These are phyloP conservation scores for Nematocida ausubeli DNA, from an alignment of 371 early-diverging fungal species.

Conservation along the genomic window DNA sequence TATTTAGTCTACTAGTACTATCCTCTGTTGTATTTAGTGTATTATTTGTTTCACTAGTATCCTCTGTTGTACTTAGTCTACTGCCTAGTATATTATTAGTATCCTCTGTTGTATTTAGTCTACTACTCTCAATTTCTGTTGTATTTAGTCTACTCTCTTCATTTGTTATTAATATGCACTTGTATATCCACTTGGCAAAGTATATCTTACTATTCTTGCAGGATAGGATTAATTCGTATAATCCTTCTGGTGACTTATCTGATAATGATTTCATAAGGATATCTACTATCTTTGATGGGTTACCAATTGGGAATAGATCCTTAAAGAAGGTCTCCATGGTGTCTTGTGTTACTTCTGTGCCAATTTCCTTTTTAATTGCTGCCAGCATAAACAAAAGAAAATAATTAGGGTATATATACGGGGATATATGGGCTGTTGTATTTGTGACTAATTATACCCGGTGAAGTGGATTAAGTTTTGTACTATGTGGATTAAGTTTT, in stretches of 20 bases:
- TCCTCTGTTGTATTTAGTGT: too few relatives aligned
- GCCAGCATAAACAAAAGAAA: slow-evolving; percentile 19
- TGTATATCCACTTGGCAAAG: slow-evolving; percentile 45
- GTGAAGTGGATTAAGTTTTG: too few relatives aligned
- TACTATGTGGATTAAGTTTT: too few relatives aligned
- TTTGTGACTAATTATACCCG: too few relatives aligned
- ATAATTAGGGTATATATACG: too few relatives aligned
- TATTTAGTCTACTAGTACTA: too few relatives aligned
- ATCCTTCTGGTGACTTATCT: background rate
- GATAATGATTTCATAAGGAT: background rate
- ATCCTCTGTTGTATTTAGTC: too few relatives aligned
- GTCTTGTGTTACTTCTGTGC: background rate
- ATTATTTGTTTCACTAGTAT: too few relatives aligned
- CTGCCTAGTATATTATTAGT: too few relatives aligned
- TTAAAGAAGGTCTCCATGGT: slow-evolving; percentile 5
- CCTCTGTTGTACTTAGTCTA: too few relatives aligned
- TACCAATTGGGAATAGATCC: slow-evolving; percentile 31
- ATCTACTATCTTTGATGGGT: background rate
- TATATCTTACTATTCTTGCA: slow-evolving; percentile 33
- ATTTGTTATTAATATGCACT: background rate
- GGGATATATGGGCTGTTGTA: too few relatives aligned
- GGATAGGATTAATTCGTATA: background rate
- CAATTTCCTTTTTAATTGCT: slow-evolving; percentile 14
- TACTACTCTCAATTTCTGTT: background rate
- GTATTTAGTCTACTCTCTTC: background rate